Percentiles rank a stretch among this genome's conserved stretches.
Evolutionary conservation across 352 stramenopile species (phyloP).

Genomic region (Phytophthora sojae): DNA sequence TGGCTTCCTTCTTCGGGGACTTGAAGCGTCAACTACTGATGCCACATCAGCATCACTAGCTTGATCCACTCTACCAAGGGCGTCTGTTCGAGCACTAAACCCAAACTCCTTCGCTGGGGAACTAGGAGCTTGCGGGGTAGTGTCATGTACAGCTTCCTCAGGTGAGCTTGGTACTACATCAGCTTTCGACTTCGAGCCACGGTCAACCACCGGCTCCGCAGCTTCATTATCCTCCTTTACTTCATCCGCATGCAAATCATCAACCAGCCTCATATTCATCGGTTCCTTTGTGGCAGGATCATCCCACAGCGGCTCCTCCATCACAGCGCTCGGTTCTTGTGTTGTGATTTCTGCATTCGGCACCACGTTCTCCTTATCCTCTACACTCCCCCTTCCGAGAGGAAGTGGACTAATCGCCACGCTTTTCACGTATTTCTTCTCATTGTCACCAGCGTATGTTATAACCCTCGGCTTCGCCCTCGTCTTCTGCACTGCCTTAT

Average conservation of each 20-base stretch:
- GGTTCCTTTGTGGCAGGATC: neutral
- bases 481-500: neutral
- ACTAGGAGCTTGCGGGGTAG: neutral
- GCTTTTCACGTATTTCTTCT: constrained; percentile 7
- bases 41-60: constrained; percentile 1
- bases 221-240: neutral
- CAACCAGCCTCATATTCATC: neutral
- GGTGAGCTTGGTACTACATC: neutral
- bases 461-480: constrained; percentile 13
- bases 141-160: neutral
- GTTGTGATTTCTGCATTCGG: constrained; percentile 9
- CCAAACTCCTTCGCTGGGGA: neutral
- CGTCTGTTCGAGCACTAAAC: neutral
- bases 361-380: constrained; percentile 24
- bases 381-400: neutral
- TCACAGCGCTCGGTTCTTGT: neutral
- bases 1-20: constrained; percentile 1
- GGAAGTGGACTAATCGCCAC: constrained; percentile 18
- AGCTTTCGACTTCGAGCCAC: neutral
- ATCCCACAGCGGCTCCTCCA: neutral
- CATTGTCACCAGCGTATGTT: neutral
- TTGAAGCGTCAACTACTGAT: constrained; percentile 10
- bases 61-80: neutral
- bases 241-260: neutral
- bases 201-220: neutral